Evolutionary conservation across 305 asterid species (phyloP), one percentile per base, ranked within the genome.

Genomic region (Coffea humblotiana): DNA sequence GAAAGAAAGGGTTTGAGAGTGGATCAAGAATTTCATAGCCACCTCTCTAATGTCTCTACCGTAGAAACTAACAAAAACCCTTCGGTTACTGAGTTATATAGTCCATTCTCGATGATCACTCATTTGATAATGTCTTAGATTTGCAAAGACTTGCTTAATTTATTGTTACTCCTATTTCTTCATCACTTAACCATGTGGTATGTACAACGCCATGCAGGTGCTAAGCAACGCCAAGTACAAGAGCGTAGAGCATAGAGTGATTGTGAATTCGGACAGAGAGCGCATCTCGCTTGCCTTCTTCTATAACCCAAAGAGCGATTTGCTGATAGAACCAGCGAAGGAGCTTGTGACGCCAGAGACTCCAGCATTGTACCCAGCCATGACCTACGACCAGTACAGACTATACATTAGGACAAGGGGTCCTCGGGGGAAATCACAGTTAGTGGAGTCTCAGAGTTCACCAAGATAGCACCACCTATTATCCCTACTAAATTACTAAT

Each of bases 381-480:
- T 89, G 95, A 91, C 97, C 16, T 94, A 84, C 32, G 93, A 91
- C 77, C 84, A 92, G 18, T 92, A 94, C 45, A 78, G 98, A 56
- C 89, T 90, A 14, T 92, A 79, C 86, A 95, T 93, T n/a, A 87
- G 98, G 88, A 87, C 91, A 7, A 93, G 82, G 74, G 99, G 99
- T 6, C 98, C 95, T 35, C 85, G 77, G 16, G 99, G 99, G 21
- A 95, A 95, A 89, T 88, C 97, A 0, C 99, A 93, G 49, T 77
- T 94, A 83, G 86, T 84, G 19, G 83, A 89, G 70, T 87, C 90
- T 45, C 76, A 71, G 9, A 84, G 79, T 32, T 75, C 88, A 70
- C 63, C 80, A 11, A 37, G 70, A 78, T 69, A 40, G 16, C 15
- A 49, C 27, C 13, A 40, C 16, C 21, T 25, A 77, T 3, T 43